Conservation (phyloP, 2,329 filamentous ascomycete species). For the Hypoxylon sp. region DNA sequence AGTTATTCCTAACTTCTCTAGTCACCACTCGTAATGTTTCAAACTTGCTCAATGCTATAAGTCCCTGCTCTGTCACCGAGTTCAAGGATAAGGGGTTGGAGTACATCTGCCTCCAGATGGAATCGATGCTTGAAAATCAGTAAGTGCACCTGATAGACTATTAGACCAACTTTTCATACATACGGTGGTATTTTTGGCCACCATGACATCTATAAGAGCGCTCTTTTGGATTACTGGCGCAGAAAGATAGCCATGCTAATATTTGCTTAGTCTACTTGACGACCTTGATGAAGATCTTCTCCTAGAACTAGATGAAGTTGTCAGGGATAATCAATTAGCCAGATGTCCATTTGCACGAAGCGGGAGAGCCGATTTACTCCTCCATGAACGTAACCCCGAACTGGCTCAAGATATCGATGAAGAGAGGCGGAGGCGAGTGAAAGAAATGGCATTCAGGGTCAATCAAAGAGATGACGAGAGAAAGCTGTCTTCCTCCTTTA, state of each 20-base stretch:
- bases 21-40: slow-evolving; percentile 90
- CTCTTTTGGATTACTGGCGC: neutral
- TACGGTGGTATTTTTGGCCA: neutral
- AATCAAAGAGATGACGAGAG: slow-evolving; percentile 76
- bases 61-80: slow-evolving; percentile 83
- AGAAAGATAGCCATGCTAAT: slow-evolving; percentile 54
- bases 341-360: slow-evolving; percentile 84
- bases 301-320: slow-evolving; percentile 82
- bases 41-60: slow-evolving; percentile 86
- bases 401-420: slow-evolving; percentile 76
- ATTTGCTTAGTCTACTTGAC: slow-evolving; percentile 71
- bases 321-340: slow-evolving; percentile 85
- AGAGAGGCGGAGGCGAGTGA: slow-evolving; percentile 78
- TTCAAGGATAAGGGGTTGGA: slow-evolving; percentile 92
- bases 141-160: slow-evolving; percentile 41
- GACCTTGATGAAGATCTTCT: slow-evolving; percentile 89
- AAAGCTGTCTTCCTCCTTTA: slow-evolving; percentile 72
- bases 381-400: slow-evolving; percentile 76
- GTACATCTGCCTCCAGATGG: slow-evolving; percentile 92
- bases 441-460: slow-evolving; percentile 79
- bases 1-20: slow-evolving; percentile 47
- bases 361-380: slow-evolving; percentile 75
- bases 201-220: neutral
- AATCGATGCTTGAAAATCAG: slow-evolving; percentile 92
- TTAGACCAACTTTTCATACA: neutral